Base-by-base conservation (phyloP, 768 basidiomycete species). In the Leucocoprinus birnbaumii region DNA sequence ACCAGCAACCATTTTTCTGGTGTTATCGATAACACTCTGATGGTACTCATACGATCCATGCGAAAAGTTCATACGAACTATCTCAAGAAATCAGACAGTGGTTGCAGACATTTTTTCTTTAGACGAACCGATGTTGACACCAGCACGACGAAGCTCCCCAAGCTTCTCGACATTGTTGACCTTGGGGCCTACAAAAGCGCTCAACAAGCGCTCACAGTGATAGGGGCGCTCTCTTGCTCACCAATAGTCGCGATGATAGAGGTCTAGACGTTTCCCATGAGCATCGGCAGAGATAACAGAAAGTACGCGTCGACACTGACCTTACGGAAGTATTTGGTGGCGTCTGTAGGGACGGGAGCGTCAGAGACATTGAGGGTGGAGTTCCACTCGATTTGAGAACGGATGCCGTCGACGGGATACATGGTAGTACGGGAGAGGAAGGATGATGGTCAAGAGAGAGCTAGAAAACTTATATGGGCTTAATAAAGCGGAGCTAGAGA, bases 51-150 rank as follows among this genome's bases (percentile, higher is more conserved):
- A 95, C 54, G 88, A 89, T 45, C 97, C 97, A 84, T 99, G 97
- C 52, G 96, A 98, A 71, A 98, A 99, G 82, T 99, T 99, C 97
- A 99, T 98, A 74, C 97, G 95, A 60, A 99, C 97, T 98, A 63
- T 40, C 6, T 11, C 31, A 51, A 43, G 11, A 48, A 41, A 24
- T 25, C 24, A 27, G 55, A 59, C 41, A 55, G 56, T 34, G 58
- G 54, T 19, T 4, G 19, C 27, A 13, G 6, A 24, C 19, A 6
- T 47, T 48, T 41, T 35, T 31, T 42, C 22, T 58, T 48, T 16
- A 78, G 4, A 11, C 93, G 61, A 58, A 96, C 96, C 95, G 68
- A 99, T 89, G 80, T 98, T 98, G 71, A 99, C 91, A 66, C 97
- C 97, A 37, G 95, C 95, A 56, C 85, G 80, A 66, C 88, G 81